Evolutionary conservation across 2,329 filamentous ascomycete species (phyloP), one percentile per base, ranked within the genome.

Genomic region (Clonostachys solani): DNA sequence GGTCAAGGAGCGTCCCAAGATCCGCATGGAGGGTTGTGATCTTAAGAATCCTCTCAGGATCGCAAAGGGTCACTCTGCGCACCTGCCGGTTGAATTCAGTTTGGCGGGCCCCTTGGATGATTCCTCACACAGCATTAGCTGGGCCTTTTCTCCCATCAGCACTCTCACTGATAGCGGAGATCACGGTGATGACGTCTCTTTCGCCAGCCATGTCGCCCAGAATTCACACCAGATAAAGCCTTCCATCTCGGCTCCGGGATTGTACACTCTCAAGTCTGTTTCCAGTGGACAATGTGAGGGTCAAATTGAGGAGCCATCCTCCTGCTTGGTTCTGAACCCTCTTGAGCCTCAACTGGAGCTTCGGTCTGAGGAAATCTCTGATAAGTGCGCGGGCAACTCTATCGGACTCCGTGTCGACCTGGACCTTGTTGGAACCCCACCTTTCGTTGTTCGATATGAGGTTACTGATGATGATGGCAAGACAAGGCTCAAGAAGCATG

Each of bases 301-400:
- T 42, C 92, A 97, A 56, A 84, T 99, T 5, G 78, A 92, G 53
- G 94, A 99, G 63, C 94, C 94, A 29, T 89, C 92, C 3, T 94
- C 92, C n/a, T 97, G 92, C 64, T 75, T 96, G 49, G 73, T 99
- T 46, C 77, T 95, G 54, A 99, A 97, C 54, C 94, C 94, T 6
- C 85, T 94, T 1, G 86, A 96, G 66, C 94, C 94, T 10, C 82
- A 86, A 47, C 65, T 99, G 49, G 75, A 81, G 5, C 73, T 99
- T 44, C 79, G 78, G 33, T 77, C 83, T 7, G 87, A 95, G 56
- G 86, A 91, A 52, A 91, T 99, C 40, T 87, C 89, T 45, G 94
- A 99, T 65, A 95, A 95, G 62, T 99, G 94, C 63, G 92, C 92
- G 35, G 91, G 92, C 43, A 96, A 91, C 60, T 90, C 94, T 0